Evolutionary conservation across 768 basidiomycete species (phyloP), one percentile per base, ranked within the genome.

Genomic region (Pulveroboletus sp.): DNA sequence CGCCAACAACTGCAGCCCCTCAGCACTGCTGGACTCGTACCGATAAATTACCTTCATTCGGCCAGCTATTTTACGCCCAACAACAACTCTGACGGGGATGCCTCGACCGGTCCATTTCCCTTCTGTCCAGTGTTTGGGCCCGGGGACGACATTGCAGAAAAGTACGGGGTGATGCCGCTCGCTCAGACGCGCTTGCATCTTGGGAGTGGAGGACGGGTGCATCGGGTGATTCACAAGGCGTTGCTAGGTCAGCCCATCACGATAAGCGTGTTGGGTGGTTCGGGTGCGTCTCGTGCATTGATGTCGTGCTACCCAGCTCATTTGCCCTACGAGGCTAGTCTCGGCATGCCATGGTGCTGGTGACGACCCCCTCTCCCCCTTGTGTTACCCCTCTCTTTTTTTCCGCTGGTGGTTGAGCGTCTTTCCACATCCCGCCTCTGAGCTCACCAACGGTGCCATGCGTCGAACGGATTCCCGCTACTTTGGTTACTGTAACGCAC

Each of bases 381-480:
- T 70, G 55, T 94, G 95, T 67, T 99, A 97, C 69, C 95, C 96
- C 1, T 84, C 89, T n/a, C 82, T 82, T 46, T 90, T 98, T 73
- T 98, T 98, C 75, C 75, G 85, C 44, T 99, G 96, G 95, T 96
- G 95, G 90, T 92, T 94, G 70, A 79, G 76, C 47, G 81, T 98
- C n/a, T 99, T 99, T 71, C 96, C 95, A 0, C 92, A 99, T 68
- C 95, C 95, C 0, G 94, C 93, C 2, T 93, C 94, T 10, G 94
- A 98, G 67, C 80, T 99, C 58, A 99, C 95, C 26, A 99, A 99
- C 68, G 95, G 95, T 32, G 95, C 95, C 4, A 88, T 94, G 79
- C 79, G 92, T 14, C 83, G 85, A 43, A 93, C 94, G 18, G 86
- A 88, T 69, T 93, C 93, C 1, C 86, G 84, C 10, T 99, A 99